A percentile compares a stretch with the other conserved stretches of the same genome.
phyloP scores from a whole-genome alignment of 768 basidiomycete genomes.

The Agaricus subrufescens region DNA sequence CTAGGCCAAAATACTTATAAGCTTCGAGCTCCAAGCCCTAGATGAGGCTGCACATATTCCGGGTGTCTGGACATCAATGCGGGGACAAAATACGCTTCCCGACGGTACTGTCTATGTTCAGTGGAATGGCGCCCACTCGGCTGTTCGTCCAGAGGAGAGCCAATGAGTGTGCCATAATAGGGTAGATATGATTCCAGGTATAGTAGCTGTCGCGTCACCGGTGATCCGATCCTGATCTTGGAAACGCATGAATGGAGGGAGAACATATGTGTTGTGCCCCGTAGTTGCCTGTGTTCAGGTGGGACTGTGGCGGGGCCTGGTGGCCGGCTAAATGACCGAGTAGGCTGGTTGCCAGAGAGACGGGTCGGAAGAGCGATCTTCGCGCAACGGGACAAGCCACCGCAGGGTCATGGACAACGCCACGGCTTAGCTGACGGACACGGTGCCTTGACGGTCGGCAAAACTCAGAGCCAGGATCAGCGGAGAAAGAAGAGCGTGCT shows the following conservation, averaged over 20 bases:
- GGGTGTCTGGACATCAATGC: not conserved
- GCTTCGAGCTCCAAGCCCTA: not conserved
- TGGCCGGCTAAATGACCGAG: not conserved
- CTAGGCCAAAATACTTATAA: too few species aligned
- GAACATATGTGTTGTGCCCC: too few species aligned
- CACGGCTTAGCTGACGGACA: not conserved
- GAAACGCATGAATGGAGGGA: too few species aligned
- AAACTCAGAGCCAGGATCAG: not conserved
- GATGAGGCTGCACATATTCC: not conserved
- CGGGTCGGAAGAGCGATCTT: conserved; percentile 2
- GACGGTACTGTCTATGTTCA: not conserved
- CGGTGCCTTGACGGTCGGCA: not conserved
- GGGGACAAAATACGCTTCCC: not conserved
- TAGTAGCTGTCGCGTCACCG: not conserved
- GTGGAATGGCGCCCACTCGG: too few species aligned
- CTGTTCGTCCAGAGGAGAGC: too few species aligned
- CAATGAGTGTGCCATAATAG: too few species aligned
- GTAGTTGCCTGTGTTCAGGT: too few species aligned
- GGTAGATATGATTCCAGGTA: not conserved
- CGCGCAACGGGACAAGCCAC: not conserved
- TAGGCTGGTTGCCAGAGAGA: conserved; percentile 5
- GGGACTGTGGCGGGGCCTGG: not conserved
- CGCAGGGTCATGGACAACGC: not conserved
- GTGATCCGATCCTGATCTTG: too few species aligned
- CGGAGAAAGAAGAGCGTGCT: conserved; percentile 2